Evolutionary conservation across 345 rosid genomes (phyloP), one percentile per base, ranked within the genome.

Genomic region (Arabidopsis suecica): DNA sequence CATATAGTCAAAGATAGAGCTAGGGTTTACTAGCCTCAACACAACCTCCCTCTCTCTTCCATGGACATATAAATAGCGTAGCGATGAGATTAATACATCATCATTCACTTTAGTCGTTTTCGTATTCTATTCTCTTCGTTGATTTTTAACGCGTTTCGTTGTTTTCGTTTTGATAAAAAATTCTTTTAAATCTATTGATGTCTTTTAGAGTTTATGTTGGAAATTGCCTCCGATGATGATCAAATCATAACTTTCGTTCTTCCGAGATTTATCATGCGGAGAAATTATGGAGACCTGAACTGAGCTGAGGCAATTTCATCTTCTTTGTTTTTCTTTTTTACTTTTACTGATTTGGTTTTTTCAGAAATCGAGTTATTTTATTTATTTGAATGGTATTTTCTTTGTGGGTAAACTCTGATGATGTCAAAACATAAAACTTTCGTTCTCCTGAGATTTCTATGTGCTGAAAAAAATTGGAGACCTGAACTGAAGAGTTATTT

Each of bases 211-310:
- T 57, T 2, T 3, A 28, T 20, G 14, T 69, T 23, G 4, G 12
- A 20, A 59, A 32, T 60, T 68, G 69, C 79, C 74, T 75, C 7
- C 79, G 62, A 75, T 75, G 79, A 75, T 60, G 79, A 75, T 75
- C 68, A 68, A 68, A 75, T 49, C 79, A 75, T 75, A 68, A 75
- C 79, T 75, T 75, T 75, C 79, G 79, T 75, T 75, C 79, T 75
- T 68, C 79, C 79, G 69, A 75, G 73, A 75, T 75, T 49, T 0
- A 32, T 50, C 11, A 5, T 75, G 79, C 74, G 79, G 79, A 68
- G 2, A 75, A 10, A 32, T 41, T 75, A 75, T 75, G 79, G 79
- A 75, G 79, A 75, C 79, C 79, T 75, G 79, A 75, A 75, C 79
- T 75, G 79, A 75, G 79, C 3, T 2, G 33, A 59, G 79, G 79